Conservation (phyloP, 495 filamentous ascomycete genomes). For the Penicillium roqueforti region DNA sequence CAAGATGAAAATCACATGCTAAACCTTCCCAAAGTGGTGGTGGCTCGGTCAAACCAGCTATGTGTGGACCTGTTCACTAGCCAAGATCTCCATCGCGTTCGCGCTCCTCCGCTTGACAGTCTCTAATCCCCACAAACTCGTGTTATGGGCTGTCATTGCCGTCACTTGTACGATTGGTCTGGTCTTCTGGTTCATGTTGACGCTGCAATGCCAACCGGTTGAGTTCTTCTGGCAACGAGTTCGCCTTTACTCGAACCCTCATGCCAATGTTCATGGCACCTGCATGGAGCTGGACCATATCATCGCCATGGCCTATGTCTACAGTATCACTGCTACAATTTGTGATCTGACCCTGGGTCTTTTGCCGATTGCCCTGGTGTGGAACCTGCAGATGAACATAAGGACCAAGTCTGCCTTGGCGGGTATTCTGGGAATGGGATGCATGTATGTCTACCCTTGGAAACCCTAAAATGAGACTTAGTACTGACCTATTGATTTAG, state of each 20-base stretch:
- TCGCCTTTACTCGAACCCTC: slow-evolving; percentile 2
- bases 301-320: slow-evolving; percentile 37
- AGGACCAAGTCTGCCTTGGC: slow-evolving; percentile 36
- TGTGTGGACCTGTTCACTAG: slow-evolving; percentile 31
- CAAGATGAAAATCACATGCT: slow-evolving; percentile 6
- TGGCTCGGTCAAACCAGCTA: slow-evolving; percentile 39
- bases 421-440: slow-evolving; percentile 39
- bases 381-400: slow-evolving; percentile 37
- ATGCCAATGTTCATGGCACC: slow-evolving; percentile 17
- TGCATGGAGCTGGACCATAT: slow-evolving; percentile 31
- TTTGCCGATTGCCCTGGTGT: slow-evolving; percentile 34
- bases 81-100: slow-evolving; percentile 39
- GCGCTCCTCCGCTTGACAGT: slow-evolving; percentile 42
- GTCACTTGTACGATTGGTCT: slow-evolving; percentile 27
- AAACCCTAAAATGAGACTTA: not conserved
- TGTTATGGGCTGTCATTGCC: slow-evolving; percentile 32
- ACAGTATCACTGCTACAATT: slow-evolving; percentile 38
- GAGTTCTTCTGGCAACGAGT: slow-evolving; percentile 37
- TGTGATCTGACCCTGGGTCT: slow-evolving; percentile 42
- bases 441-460: slow-evolving; percentile 30
- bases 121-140: slow-evolving; percentile 18
- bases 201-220: slow-evolving; percentile 42
- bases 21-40: slow-evolving; percentile 33
- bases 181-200: slow-evolving; percentile 39
- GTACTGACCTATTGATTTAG: slow-evolving; percentile 14